Evolutionary conservation across 192 early-diverging fungal species (phyloP).

Genomic region (Gorgonomyces haynaldii): DNA sequence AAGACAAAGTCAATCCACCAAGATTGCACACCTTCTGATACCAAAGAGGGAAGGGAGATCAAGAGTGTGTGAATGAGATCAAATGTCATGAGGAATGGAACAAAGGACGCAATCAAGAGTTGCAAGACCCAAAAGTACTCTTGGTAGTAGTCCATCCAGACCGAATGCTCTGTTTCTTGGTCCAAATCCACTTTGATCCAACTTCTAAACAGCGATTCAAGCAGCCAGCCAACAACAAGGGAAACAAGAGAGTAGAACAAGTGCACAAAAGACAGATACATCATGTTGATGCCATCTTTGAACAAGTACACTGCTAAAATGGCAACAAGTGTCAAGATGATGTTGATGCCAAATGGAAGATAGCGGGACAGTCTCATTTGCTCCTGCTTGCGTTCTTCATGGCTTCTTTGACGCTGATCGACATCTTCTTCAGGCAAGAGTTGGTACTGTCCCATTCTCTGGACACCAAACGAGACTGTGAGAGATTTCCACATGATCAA

Average conservation of each 20-base stretch:
- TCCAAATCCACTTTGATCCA: neutral
- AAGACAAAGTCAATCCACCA: conserved; percentile 17
- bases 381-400: no score
- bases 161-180: neutral
- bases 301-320: conserved; percentile 4
- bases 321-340: neutral
- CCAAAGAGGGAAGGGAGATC: conserved; percentile 9
- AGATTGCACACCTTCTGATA: conserved; percentile 13
- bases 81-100: conserved; percentile 9
- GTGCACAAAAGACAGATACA: conserved; percentile 17
- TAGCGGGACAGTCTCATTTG: conserved; percentile 3
- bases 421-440: no score
- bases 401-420: no score
- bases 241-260: no score
- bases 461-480: no score
- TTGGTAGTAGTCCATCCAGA: conserved; percentile 4
- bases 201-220: neutral
- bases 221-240: neutral
- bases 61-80: conserved; percentile 7
- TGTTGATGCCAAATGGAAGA: conserved; percentile 7
- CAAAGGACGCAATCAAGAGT: conserved; percentile 3
- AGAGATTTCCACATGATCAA: no score
- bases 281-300: neutral
- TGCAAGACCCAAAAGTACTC: conserved; percentile 14
- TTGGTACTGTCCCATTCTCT: no score